Base-by-base conservation (phyloP, 148 eudicot genomes). In the Rheum nobile region DNA sequence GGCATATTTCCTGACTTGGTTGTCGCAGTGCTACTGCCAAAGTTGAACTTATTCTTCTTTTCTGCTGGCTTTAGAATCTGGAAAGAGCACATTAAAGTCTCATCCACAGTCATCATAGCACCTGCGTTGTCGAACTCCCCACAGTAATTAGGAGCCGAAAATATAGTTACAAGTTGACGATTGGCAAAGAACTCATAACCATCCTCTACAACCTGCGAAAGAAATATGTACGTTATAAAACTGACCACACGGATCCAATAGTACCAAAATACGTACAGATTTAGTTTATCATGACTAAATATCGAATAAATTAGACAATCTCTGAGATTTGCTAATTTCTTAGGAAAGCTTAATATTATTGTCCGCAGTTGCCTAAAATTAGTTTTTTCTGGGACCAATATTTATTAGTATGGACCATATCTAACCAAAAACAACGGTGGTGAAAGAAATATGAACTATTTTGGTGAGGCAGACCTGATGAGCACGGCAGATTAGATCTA, bases 61-160 rank as follows among this genome's bases (percentile, higher is more conserved):
- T 85, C 88, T 13, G 88, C 88, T 7, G 88, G 90, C 85, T 87
- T 87, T 47, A 87, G 35, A 75, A 86, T 86, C 72, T 84, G 90
- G 69, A 86, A 86, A 29, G 90, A 84, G 82, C 90, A 86, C 90
- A 86, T 86, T 12, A 86, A 73, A 28, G 87, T 82, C 61, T 82
- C 87, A 73, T 86, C 89, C 55, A 86, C 87, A 54, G 84, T 84
- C 89, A 86, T 86, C 89, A 86, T 84, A 74, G 87, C 89, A 75
- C 88, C 88, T 52, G 88, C 88, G 73, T 85, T 85, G 73, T 85
- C 88, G 63, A 85, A 85, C 79, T 85, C 88, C 35, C 84, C 84
- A 71, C 84, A 82, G 55, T 82, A 82, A 74, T 82, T 82, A 55
- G 84, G 84, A 7, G 84, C 84, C 43, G 84, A 82, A 72, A 82